Percentiles rank a stretch among this genome's conserved stretches.
phyloP scores from a whole-genome alignment of 176 grass and related monocot genomes.

The Oryza rufipogon region DNA sequence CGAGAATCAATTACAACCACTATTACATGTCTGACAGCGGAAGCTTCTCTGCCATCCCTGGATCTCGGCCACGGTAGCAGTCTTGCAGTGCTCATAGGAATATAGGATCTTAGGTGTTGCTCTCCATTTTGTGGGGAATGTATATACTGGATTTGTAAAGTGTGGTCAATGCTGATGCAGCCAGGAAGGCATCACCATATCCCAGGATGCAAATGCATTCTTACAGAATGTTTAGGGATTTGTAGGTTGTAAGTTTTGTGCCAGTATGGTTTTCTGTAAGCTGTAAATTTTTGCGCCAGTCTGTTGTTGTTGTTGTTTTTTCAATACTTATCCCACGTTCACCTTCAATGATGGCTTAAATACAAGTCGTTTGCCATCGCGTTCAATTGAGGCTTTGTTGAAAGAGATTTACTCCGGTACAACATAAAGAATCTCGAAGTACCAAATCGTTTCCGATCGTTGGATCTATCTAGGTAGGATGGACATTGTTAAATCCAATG shows the following conservation, averaged over 20 bases:
- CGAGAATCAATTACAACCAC: constrained; percentile 92
- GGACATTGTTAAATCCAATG: too few species aligned
- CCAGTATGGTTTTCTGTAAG: background rate
- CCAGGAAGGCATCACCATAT: background rate
- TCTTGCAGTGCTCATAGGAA: background rate
- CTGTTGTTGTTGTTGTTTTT: background rate
- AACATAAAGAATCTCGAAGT: too few species aligned
- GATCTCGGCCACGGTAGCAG: constrained; percentile 40
- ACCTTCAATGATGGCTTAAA: background rate
- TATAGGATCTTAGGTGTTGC: background rate
- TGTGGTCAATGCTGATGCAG: background rate
- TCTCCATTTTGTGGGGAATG: background rate
- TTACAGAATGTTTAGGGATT: background rate
- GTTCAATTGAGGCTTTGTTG: constrained; percentile 78
- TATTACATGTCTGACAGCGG: constrained; percentile 88
- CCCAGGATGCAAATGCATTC: background rate
- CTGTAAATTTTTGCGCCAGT: background rate
- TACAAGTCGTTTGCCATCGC: constrained; percentile 68
- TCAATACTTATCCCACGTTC: background rate
- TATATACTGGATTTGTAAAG: background rate
- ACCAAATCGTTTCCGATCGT: too few species aligned
- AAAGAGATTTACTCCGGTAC: background rate
- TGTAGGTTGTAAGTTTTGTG: background rate
- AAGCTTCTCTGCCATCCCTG: constrained; percentile 66
- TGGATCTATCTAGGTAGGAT: too few species aligned